These are phyloP conservation scores for Crucihimalaya himalaica DNA, from an alignment of 345 rosid species.

Conservation along the genomic window DNA sequence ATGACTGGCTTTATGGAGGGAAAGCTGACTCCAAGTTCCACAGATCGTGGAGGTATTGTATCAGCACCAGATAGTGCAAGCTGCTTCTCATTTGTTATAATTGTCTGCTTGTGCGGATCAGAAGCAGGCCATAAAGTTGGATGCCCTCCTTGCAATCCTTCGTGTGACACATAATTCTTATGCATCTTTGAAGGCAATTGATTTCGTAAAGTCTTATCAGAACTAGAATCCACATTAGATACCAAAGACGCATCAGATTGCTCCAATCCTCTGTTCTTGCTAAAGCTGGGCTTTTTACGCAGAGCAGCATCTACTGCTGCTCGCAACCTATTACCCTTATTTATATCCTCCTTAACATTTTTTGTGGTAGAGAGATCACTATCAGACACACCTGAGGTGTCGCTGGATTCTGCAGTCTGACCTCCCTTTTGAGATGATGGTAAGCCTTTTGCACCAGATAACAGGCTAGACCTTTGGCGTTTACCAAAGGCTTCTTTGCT, in stretches of 20 bases:
- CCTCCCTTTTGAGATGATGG: slow-evolving; percentile 53
- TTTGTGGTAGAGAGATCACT: slow-evolving; percentile 53
- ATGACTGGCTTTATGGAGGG: slow-evolving; percentile 41
- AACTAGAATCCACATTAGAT: slow-evolving; percentile 45
- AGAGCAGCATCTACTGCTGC: slow-evolving; percentile 84
- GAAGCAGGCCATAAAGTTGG: slow-evolving; percentile 36
- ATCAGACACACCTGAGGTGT: slow-evolving; percentile 48
- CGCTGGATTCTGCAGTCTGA: slow-evolving; percentile 55
- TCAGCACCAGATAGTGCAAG: slow-evolving; percentile 42
- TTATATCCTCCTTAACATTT: slow-evolving; percentile 51
- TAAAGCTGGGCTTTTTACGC: slow-evolving; percentile 71
- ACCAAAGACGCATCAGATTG: slow-evolving; percentile 51
- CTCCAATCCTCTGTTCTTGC: slow-evolving; percentile 57
- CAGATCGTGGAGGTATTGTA: slow-evolving; percentile 34
- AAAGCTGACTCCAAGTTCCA: slow-evolving; percentile 41
- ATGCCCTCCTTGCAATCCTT: slow-evolving; percentile 52
- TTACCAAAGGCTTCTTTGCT: slow-evolving; percentile 48
- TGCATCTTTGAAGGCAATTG: slow-evolving; percentile 46
- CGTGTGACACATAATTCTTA: slow-evolving; percentile 45
- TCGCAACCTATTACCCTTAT: slow-evolving; percentile 63
- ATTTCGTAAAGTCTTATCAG: slow-evolving; percentile 52
- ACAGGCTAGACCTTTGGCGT: slow-evolving; percentile 50
- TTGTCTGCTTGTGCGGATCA: slow-evolving; percentile 46
- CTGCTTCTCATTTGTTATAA: slow-evolving; percentile 45
- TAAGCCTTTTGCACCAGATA: slow-evolving; percentile 48